Percentiles rank a stretch among this genome's conserved stretches.
Evolutionary conservation across 129 eudicot genomes (phyloP).

Genomic region (Smallanthus sonchifolius): DNA sequence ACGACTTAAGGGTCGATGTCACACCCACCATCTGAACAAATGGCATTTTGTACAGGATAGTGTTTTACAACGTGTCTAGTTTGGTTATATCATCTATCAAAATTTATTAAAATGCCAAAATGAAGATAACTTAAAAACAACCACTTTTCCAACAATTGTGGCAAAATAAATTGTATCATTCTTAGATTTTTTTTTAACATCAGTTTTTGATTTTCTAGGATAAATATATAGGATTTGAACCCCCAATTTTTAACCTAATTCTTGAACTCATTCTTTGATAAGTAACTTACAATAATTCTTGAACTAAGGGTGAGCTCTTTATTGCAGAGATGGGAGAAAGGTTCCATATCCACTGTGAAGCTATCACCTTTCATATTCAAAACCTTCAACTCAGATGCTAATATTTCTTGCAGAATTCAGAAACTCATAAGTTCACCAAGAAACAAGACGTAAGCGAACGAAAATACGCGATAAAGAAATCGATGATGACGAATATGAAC

Average conservation of each 20-base stretch:
- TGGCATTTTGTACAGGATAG: too few species aligned
- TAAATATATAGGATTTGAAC: too few species aligned
- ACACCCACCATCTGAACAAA: too few species aligned
- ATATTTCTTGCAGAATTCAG: slow-evolving; percentile 2
- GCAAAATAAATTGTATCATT: neutral
- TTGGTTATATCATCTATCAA: neutral
- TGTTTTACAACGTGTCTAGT: too few species aligned
- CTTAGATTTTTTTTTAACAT: too few species aligned
- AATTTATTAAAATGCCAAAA: neutral
- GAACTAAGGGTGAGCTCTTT: slow-evolving; percentile 49
- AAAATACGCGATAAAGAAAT: neutral
- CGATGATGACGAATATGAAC: neutral
- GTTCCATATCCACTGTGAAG: slow-evolving; percentile 59
- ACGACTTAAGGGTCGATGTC: too few species aligned
- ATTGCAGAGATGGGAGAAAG: slow-evolving; percentile 34
- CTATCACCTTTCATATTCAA: slow-evolving; percentile 39
- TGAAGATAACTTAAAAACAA: neutral
- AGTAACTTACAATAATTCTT: slow-evolving; percentile 29
- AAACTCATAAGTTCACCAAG: neutral
- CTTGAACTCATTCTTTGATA: neutral
- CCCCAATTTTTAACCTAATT: too few species aligned
- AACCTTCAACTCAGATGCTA: slow-evolving; percentile 4
- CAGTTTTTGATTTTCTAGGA: too few species aligned
- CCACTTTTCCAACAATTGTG: neutral
- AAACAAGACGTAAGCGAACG: neutral